Conservation (phyloP, 306 rosid genomes). For the Cyamopsis tetragonoloba region DNA sequence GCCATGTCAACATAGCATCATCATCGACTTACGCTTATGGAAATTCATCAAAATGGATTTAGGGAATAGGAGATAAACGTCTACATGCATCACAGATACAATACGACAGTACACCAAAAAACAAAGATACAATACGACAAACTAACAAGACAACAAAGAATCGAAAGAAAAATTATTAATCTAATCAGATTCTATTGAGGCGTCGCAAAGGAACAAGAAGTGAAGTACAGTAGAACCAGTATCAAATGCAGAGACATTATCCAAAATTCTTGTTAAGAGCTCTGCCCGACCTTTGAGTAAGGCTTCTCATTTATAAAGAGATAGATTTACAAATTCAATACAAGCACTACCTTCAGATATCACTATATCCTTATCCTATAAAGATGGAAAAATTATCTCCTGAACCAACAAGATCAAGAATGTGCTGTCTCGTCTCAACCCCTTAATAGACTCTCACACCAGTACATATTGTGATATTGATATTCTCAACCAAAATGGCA, state of each 20-base stretch:
- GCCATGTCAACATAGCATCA: not conserved
- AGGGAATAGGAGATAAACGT: not conserved
- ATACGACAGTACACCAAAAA: not conserved
- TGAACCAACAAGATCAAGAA: not conserved
- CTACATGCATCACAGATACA: not conserved
- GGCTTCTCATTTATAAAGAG: not conserved
- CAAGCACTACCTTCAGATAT: not conserved
- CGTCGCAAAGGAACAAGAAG: not conserved
- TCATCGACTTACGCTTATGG: not conserved
- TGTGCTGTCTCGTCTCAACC: not conserved
- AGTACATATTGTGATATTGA: too few relatives aligned
- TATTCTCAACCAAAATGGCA: constrained; percentile 6
- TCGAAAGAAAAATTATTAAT: not conserved
- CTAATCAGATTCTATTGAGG: not conserved
- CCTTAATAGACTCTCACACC: not conserved
- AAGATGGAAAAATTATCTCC: not conserved
- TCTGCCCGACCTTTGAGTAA: not conserved
- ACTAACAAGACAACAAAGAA: not conserved
- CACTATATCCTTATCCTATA: not conserved
- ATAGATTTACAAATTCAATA: not conserved
- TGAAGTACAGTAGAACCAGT: not conserved
- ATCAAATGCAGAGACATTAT: not conserved
- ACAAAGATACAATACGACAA: constrained; percentile 12
- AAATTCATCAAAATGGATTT: not conserved
- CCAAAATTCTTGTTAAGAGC: not conserved